Evolutionary conservation across 441 rosid genomes (phyloP).

Genomic region (Adansonia grandidieri): DNA sequence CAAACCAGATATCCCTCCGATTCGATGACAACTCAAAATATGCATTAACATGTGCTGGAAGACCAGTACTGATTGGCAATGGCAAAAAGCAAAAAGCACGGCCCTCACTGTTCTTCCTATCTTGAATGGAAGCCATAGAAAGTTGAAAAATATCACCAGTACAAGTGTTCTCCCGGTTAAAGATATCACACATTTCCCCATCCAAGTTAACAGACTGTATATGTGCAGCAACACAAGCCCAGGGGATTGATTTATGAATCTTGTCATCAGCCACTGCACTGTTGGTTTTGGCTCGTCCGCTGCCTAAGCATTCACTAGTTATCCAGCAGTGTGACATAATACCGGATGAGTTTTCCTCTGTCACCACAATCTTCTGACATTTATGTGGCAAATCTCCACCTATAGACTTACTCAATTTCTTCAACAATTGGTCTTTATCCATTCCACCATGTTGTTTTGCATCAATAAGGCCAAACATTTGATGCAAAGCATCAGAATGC

Average conservation of each 20-base stretch:
- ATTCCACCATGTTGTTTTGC: slow-evolving; percentile 65
- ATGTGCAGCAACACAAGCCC: slow-evolving; percentile 97
- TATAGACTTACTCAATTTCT: slow-evolving; percentile 66
- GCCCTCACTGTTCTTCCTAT: slow-evolving; percentile 71
- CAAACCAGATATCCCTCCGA: slow-evolving; percentile 99
- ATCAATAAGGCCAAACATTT: slow-evolving; percentile 64
- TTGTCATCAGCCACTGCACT: slow-evolving; percentile 49
- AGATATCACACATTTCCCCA: slow-evolving; percentile 40
- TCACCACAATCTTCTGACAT: slow-evolving; percentile 84
- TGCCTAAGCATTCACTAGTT: slow-evolving; percentile 84
- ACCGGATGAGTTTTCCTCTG: slow-evolving; percentile 72
- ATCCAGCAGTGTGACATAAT: slow-evolving; percentile 84
- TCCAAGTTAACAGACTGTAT: slow-evolving; percentile 65
- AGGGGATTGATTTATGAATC: slow-evolving; percentile 82
- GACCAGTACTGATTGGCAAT: slow-evolving; percentile 86
- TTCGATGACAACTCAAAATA: slow-evolving; percentile 98
- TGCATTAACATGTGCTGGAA: slow-evolving; percentile 93
- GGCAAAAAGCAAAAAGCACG: slow-evolving; percentile 99
- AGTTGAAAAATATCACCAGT: slow-evolving; percentile 57
- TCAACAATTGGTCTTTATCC: slow-evolving; percentile 79
- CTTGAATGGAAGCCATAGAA: slow-evolving; percentile 52
- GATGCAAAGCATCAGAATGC: slow-evolving; percentile 53
- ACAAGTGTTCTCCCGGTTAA: slow-evolving; percentile 37
- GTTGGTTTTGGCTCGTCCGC: slow-evolving; percentile 48
- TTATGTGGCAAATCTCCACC: slow-evolving; percentile 67